Base-by-base conservation (phyloP, 345 rosid genomes). In the Rubroshorea leprosula region DNA sequence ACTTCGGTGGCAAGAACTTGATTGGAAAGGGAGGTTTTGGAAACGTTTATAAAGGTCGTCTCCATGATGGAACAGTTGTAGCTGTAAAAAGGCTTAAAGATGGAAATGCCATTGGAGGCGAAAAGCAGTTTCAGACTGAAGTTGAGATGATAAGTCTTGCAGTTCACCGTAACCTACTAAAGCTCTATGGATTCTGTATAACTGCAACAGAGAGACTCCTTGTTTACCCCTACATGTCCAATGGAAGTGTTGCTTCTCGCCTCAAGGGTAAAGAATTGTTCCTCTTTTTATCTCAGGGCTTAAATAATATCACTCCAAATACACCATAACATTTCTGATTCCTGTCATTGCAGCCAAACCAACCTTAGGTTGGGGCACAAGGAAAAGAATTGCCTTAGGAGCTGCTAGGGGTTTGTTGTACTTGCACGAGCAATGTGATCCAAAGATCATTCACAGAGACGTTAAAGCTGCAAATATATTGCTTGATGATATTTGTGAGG, bases 101-200 rank as follows among this genome's bases (percentile, higher is more conserved):
- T 59, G 79, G 84, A 51, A 76, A 82, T 70, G 83, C 86, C 25
- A 68, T 72, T 0, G 87, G 94, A 27, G 96, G 95, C 1, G 90
- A 85, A 63, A 72, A 66, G 69, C 97, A 93, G 59, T 93, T 93
- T 61, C 99, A 89, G 71, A 93, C 88, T 0, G 97, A 93, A 63
- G 84, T 93, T 23, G 94, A 83, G 73, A 89, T 93, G 94, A 93
- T 89, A 64, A 89, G 99, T 78, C 75, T 93, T 21, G 97, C 99
- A 27, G 97, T 87, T 15, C 99, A 89, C 48, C 79, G 92, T 5
- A 82, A 93, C 54, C 94, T 93, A 45, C 97, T 93, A 39, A 84
- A 82, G 1, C 83, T 89, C 17, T 78, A 72, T 0, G 92, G 99
- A 39, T 93, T 89, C 61, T 93, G 96, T 61, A 79, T 84, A 76